Evolutionary conservation across 768 basidiomycete species (phyloP).

Genomic region (Mycena latifolia): DNA sequence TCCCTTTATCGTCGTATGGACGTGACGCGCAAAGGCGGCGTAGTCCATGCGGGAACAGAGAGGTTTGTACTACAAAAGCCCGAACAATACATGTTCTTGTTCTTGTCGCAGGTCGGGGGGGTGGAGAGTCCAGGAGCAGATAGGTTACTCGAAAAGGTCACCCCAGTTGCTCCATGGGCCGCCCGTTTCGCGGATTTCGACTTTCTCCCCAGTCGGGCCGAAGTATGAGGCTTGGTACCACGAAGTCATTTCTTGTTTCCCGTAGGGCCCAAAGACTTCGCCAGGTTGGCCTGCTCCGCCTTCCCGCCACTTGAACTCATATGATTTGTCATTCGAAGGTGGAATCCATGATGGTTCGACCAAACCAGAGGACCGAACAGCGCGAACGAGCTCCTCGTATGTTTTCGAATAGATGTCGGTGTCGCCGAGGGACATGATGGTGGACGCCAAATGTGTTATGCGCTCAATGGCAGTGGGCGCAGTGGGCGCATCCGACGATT

Average conservation of each 20-base stretch:
- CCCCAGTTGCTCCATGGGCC: slow-evolving; percentile 85
- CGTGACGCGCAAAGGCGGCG: not conserved
- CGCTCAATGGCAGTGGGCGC: slow-evolving; percentile 73
- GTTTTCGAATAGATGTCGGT: slow-evolving; percentile 88
- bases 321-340: slow-evolving; percentile 79
- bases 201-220: slow-evolving; percentile 81
- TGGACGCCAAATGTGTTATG: slow-evolving; percentile 90
- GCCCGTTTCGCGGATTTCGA: slow-evolving; percentile 75
- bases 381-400: slow-evolving; percentile 86
- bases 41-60: too few species aligned
- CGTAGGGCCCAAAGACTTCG: slow-evolving; percentile 83
- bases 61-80: not conserved
- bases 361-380: slow-evolving; percentile 76
- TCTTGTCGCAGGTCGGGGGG: not conserved
- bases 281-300: slow-evolving; percentile 59
- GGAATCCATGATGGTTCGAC: slow-evolving; percentile 81
- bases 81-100: not conserved
- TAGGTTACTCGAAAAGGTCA: slow-evolving; percentile 65
- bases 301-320: slow-evolving; percentile 86
- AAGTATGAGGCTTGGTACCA: slow-evolving; percentile 91
- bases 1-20: not conserved
- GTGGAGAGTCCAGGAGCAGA: too few species aligned
- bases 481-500: slow-evolving; percentile 44
- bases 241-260: slow-evolving; percentile 80
- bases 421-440: slow-evolving; percentile 88